Evolutionary conservation across 2,329 filamentous ascomycete genomes (phyloP).

Genomic region (Coniochaeta sp.): DNA sequence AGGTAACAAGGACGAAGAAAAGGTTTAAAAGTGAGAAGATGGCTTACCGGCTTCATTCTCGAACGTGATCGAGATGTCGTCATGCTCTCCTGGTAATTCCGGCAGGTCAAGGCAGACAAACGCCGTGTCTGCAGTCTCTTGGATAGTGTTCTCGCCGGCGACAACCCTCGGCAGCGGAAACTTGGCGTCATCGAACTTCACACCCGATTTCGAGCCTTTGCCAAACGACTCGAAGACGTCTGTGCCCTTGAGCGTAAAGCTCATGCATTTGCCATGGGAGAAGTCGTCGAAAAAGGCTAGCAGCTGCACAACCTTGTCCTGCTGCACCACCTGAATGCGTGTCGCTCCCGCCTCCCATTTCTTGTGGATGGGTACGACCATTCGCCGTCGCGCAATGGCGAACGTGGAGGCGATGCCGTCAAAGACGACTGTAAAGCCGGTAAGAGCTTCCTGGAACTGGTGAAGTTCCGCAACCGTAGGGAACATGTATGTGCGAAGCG

Average conservation of each 20-base stretch:
- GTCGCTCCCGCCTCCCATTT: conserved; percentile 83
- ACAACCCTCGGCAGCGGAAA: conserved; percentile 69
- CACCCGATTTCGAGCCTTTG: conserved; percentile 57
- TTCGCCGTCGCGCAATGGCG: conserved; percentile 73
- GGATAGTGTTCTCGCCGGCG: conserved; percentile 19
- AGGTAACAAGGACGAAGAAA: background rate
- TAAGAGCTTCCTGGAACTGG: conserved; percentile 69
- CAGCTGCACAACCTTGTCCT: conserved; percentile 69
- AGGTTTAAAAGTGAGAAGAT: background rate
- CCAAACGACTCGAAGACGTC: conserved; percentile 70
- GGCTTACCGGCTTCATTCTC: conserved; percentile 67
- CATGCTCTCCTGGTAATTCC: conserved; percentile 85
- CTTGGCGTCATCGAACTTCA: conserved; percentile 83
- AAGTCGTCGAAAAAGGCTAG: conserved; percentile 87
- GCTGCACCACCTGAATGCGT: conserved; percentile 71
- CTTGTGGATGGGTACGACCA: conserved; percentile 90
- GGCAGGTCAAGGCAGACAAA: conserved; percentile 83
- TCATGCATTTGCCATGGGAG: conserved; percentile 79
- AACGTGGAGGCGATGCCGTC: conserved; percentile 67
- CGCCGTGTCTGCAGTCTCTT: conserved; percentile 51
- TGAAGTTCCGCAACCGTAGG: conserved; percentile 63
- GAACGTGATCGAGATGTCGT: conserved; percentile 82
- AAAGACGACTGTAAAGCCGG: conserved; percentile 70
- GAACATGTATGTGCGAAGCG: conserved; percentile 67
- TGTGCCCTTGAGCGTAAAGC: conserved; percentile 76